Conservation (phyloP, 768 basidiomycete species). For the Leucosporidium creatinivorum region DNA sequence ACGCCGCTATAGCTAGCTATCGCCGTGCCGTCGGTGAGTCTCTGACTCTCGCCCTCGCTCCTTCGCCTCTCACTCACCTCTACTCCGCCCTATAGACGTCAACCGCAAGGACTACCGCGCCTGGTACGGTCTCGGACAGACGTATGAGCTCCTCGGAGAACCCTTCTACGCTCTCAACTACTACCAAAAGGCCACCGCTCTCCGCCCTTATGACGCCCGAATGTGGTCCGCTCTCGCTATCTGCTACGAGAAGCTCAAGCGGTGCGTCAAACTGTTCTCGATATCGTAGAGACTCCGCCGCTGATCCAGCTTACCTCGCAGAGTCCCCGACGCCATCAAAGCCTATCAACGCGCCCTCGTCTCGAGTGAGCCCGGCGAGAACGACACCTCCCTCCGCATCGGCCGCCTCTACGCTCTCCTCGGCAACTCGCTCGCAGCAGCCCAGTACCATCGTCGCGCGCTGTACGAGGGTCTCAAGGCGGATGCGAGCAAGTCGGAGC, state of each 20-base stretch:
- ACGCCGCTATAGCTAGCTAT: conserved; percentile 97
- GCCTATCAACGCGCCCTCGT: conserved; percentile 78
- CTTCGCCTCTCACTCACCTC: neutral
- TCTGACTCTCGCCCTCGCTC: no score
- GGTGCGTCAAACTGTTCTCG: conserved; percentile 47
- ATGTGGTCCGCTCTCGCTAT: conserved; percentile 92
- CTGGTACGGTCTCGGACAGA: conserved; percentile 98
- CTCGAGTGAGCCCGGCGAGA: conserved; percentile 31
- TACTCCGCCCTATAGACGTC: conserved; percentile 58
- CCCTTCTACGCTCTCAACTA: conserved; percentile 92
- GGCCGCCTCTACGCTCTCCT: conserved; percentile 63
- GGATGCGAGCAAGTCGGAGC: conserved; percentile 1
- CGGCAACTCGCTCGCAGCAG: conserved; percentile 61
- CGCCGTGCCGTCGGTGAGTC: conserved; percentile 81
- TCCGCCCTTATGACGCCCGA: conserved; percentile 89
- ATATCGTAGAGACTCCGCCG: neutral
- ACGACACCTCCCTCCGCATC: conserved; percentile 50
- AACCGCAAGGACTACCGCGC: conserved; percentile 95
- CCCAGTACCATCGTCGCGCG: conserved; percentile 71
- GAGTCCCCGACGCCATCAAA: conserved; percentile 79
- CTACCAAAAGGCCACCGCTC: conserved; percentile 88
- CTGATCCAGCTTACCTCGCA: conserved; percentile 39
- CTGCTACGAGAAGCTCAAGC: conserved; percentile 85
- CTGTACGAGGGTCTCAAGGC: conserved; percentile 11
- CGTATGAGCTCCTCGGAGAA: conserved; percentile 95